A percentile compares a stretch with the other conserved stretches of the same genome.
Conservation (phyloP, 768 basidiomycete species). For the Cyclocybe aegerita region DNA sequence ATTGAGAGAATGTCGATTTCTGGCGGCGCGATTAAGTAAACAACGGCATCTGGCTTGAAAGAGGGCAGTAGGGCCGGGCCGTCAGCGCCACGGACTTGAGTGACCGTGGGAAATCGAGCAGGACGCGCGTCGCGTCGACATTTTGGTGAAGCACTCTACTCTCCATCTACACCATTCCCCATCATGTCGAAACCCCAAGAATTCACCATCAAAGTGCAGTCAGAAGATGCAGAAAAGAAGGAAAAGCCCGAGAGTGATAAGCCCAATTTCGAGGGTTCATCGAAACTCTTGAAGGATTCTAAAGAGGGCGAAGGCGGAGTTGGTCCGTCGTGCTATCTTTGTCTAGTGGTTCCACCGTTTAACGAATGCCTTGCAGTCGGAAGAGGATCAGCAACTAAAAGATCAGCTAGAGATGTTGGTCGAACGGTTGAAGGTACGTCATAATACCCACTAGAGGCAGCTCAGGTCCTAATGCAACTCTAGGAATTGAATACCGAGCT, state of each 20-base stretch:
- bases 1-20: too few species aligned
- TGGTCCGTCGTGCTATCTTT: slow-evolving; percentile 54
- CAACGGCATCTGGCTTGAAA: too few species aligned
- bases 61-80: too few species aligned
- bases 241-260: slow-evolving; percentile 43
- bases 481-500: slow-evolving; percentile 88
- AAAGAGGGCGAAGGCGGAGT: slow-evolving; percentile 66
- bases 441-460: background rate
- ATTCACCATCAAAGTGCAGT: slow-evolving; percentile 60
- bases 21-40: too few species aligned
- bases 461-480: slow-evolving; percentile 13
- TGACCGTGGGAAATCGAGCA: slow-evolving; percentile 30
- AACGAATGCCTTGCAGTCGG: slow-evolving; percentile 55
- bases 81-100: too few species aligned
- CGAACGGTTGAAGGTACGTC: slow-evolving; percentile 82
- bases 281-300: slow-evolving; percentile 52
- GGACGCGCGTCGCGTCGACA: slow-evolving; percentile 56
- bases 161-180: slow-evolving; percentile 10
- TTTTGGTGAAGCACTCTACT: slow-evolving; percentile 10
- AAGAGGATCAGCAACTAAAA: slow-evolving; percentile 93
- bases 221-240: slow-evolving; percentile 79
- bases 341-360: background rate
- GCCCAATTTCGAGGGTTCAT: slow-evolving; percentile 40
- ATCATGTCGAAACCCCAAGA: slow-evolving; percentile 61
- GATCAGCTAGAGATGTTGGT: slow-evolving; percentile 96